Conservation (phyloP, 2,329 filamentous ascomycete genomes). For the Tothia fuscella region DNA sequence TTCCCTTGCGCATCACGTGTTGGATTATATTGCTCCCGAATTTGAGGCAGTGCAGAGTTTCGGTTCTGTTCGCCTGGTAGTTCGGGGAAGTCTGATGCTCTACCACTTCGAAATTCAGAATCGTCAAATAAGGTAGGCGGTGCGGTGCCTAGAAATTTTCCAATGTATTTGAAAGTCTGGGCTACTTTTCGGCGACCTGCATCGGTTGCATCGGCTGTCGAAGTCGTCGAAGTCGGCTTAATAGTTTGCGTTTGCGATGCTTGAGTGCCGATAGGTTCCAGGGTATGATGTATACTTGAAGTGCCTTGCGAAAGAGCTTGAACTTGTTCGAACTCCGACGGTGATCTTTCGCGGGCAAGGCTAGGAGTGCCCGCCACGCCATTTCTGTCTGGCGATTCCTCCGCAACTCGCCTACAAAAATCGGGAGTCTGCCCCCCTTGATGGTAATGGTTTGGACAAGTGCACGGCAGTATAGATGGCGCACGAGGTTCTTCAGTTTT, state of each 20-base stretch:
- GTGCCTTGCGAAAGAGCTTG: no score
- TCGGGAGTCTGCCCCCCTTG: background rate
- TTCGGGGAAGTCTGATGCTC: constrained; percentile 41
- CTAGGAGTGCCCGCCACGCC: background rate
- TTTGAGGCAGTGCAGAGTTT: constrained; percentile 29
- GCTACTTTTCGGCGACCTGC: constrained; percentile 24
- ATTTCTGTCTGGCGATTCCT: background rate
- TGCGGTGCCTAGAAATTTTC: constrained; percentile 36
- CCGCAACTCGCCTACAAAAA: background rate
- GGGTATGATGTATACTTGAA: no score
- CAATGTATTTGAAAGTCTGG: constrained; percentile 30
- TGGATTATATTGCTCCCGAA: constrained; percentile 32
- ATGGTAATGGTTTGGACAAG: background rate
- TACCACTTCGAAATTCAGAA: constrained; percentile 35
- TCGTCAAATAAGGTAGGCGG: constrained; percentile 37
- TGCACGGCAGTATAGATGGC: background rate
- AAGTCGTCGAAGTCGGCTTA: constrained; percentile 13
- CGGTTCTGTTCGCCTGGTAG: constrained; percentile 42
- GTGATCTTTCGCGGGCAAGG: constrained; percentile 14
- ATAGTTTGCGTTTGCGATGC: background rate
- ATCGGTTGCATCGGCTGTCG: constrained; percentile 32
- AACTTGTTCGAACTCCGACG: background rate
- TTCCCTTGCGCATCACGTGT: no score
- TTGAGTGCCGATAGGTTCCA: background rate
- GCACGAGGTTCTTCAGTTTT: constrained; percentile 17